Evolutionary conservation across 2,329 filamentous ascomycete species (phyloP).

Genomic region (Drechslerella dactyloides): DNA sequence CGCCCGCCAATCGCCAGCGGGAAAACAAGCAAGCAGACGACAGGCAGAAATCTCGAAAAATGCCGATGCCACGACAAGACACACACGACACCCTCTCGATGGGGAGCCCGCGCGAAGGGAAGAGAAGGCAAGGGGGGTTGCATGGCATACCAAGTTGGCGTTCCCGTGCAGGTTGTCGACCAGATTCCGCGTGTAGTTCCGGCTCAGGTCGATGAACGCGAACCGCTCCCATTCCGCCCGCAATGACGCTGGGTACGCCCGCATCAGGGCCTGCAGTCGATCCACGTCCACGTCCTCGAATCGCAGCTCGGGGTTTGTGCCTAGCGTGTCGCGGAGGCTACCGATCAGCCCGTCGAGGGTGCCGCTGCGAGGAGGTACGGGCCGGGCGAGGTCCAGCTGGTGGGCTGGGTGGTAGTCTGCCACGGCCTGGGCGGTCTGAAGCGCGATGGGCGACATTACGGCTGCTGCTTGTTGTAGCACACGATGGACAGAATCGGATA

Average conservation of each 20-base stretch:
- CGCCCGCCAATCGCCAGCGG: not conserved
- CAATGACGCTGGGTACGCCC: constrained; percentile 63
- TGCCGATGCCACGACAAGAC: constrained; percentile 27
- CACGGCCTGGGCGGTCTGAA: constrained; percentile 36
- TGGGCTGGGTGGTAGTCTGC: constrained; percentile 18
- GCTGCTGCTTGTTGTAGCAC: not conserved
- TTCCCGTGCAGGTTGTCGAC: constrained; percentile 71
- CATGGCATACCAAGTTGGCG: constrained; percentile 64
- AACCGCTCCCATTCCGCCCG: constrained; percentile 66
- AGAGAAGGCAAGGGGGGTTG: not conserved
- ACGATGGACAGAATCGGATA: not conserved
- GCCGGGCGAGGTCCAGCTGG: constrained; percentile 16
- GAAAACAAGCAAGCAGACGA: not conserved
- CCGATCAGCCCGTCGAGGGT: constrained; percentile 22
- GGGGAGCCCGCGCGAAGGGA: constrained; percentile 19
- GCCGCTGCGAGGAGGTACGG: not conserved
- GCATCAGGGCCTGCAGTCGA: constrained; percentile 66
- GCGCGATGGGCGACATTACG: constrained; percentile 42
- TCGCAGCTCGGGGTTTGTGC: constrained; percentile 33
- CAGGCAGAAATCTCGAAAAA: not conserved
- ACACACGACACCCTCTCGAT: not conserved
- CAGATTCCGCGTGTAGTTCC: constrained; percentile 69
- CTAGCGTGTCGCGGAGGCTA: constrained; percentile 35
- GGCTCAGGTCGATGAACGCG: constrained; percentile 63
- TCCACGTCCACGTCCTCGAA: constrained; percentile 66